Conservation (phyloP, 2,329 filamentous ascomycete genomes). For the Macrophomina pseudophaseolina region DNA sequence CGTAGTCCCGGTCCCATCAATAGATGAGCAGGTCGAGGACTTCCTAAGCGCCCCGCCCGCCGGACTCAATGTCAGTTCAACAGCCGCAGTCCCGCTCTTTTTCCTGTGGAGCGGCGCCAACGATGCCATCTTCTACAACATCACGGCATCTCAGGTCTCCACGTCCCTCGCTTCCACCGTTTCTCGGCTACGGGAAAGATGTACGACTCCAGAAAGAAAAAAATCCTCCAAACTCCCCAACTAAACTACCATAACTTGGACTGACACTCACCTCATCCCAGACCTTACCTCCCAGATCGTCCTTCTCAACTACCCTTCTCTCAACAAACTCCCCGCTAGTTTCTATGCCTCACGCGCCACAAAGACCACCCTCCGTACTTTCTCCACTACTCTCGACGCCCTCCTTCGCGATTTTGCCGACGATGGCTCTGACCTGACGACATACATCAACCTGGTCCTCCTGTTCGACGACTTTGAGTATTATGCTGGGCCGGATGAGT, state of each 20-base stretch:
- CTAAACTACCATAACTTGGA: not conserved
- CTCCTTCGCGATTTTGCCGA: not conserved
- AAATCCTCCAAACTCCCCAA: not conserved
- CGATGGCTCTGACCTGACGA: not conserved
- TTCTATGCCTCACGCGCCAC: not conserved
- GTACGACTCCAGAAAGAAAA: not conserved
- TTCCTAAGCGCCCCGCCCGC: slow-evolving; percentile 10
- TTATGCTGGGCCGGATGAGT: slow-evolving; percentile 6
- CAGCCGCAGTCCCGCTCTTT: not conserved
- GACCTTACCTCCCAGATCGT: slow-evolving; percentile 6
- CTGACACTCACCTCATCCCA: not conserved
- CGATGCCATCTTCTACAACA: slow-evolving; percentile 23
- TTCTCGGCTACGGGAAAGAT: not conserved
- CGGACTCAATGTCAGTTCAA: not conserved
- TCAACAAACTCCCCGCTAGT: slow-evolving; percentile 11
- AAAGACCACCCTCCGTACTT: not conserved
- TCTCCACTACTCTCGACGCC: not conserved
- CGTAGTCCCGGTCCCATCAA: slow-evolving; percentile 14
- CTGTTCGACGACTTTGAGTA: slow-evolving; percentile 25
- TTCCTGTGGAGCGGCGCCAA: slow-evolving; percentile 18
- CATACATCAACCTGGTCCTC: slow-evolving; percentile 22
- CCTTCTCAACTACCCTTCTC: not conserved
- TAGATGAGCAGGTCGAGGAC: slow-evolving; percentile 25
- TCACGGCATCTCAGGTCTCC: slow-evolving; percentile 5
- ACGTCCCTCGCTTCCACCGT: not conserved